Evolutionary conservation across 2,329 filamentous ascomycete species (phyloP).

Genomic region (Volutella citrinella): DNA sequence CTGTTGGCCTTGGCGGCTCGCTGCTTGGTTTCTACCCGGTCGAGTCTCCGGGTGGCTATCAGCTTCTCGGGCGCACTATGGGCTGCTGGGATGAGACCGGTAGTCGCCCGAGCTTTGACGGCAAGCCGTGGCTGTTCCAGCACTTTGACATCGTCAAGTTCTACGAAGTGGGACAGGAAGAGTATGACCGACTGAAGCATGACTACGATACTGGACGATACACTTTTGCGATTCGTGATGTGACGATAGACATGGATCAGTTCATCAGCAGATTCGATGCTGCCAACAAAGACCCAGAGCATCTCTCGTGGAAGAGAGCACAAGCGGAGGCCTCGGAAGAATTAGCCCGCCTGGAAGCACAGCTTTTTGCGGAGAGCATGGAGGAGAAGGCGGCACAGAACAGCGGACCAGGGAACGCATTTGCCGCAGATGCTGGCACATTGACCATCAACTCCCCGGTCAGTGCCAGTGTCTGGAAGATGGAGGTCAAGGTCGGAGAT

Average conservation of each 20-base stretch:
- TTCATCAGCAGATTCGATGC: constrained; percentile 16
- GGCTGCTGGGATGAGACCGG: constrained; percentile 34
- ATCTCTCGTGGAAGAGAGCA: background rate
- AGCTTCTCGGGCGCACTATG: constrained; percentile 31
- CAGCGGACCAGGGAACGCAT: constrained; percentile 14
- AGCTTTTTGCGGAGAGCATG: constrained; percentile 30
- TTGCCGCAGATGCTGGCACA: constrained; percentile 7
- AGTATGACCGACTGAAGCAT: constrained; percentile 26
- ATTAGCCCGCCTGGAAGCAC: constrained; percentile 20
- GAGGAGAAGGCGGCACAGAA: constrained; percentile 8
- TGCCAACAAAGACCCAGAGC: constrained; percentile 2
- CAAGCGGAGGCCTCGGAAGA: constrained; percentile 3
- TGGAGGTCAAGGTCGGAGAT: constrained; percentile 42
- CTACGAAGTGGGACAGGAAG: constrained; percentile 30
- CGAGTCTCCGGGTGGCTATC: constrained; percentile 38
- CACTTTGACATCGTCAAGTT: constrained; percentile 34
- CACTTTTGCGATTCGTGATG: constrained; percentile 21
- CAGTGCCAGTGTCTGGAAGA: constrained; percentile 52
- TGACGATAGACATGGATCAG: constrained; percentile 28
- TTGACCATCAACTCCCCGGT: constrained; percentile 9
- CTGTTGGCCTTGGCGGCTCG: constrained; percentile 35
- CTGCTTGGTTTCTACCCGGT: constrained; percentile 35
- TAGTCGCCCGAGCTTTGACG: constrained; percentile 26
- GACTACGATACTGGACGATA: constrained; percentile 31
- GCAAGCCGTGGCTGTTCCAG: constrained; percentile 35